A percentile compares a stretch with the other conserved stretches of the same genome.
phyloP scores from a whole-genome alignment of 352 stramenopile genomes.

The Saprolegnia diclina region DNA sequence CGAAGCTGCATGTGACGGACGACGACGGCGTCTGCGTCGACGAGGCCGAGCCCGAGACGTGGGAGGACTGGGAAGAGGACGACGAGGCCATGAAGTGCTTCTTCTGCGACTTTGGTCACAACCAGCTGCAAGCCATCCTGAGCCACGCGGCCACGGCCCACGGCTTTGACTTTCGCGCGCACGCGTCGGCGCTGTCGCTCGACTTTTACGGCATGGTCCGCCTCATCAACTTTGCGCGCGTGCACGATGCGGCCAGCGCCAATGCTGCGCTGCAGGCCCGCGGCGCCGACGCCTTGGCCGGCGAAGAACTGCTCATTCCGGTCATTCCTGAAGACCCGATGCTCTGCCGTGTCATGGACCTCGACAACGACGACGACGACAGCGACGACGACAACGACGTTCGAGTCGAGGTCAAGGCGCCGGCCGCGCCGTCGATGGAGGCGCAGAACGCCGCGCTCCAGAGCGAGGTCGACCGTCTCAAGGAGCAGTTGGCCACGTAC shows the following conservation, averaged over 20 bases:
- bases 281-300: constrained; percentile 45
- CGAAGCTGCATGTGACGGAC: not conserved
- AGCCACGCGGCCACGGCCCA: constrained; percentile 49
- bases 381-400: constrained; percentile 31
- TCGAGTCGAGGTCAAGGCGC: constrained; percentile 25
- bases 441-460: constrained; percentile 42
- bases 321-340: constrained; percentile 71
- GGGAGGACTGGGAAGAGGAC: constrained; percentile 84
- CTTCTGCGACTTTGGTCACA: constrained; percentile 53
- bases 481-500: constrained; percentile 68
- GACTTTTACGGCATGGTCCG: constrained; percentile 78
- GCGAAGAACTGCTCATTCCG: constrained; percentile 69
- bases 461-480: constrained; percentile 65
- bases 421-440: constrained; percentile 31
- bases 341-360: constrained; percentile 73
- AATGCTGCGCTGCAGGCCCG: constrained; percentile 43
- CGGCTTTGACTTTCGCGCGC: constrained; percentile 52
- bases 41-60: constrained; percentile 47
- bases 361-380: constrained; percentile 47
- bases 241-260: constrained; percentile 36
- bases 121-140: constrained; percentile 47
- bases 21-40: not conserved
- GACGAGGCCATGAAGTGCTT: constrained; percentile 54
- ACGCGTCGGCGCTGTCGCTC: constrained; percentile 47
- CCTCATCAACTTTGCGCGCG: constrained; percentile 68